Conservation (phyloP, 129 eudicot genomes). For the Rutidosis leptorrhynchoides region DNA sequence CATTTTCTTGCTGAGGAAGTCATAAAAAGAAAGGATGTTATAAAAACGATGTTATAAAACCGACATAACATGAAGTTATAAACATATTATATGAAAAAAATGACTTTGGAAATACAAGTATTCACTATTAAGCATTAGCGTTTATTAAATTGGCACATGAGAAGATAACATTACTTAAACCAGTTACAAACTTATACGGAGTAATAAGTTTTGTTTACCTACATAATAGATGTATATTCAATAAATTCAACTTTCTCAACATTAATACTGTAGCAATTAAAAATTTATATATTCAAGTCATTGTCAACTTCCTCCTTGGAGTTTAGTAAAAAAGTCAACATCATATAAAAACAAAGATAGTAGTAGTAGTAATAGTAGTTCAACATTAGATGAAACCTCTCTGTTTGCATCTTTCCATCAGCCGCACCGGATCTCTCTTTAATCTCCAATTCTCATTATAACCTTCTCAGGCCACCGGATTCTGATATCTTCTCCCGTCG, state of each 20-base stretch:
- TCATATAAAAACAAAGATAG: constrained; percentile 3
- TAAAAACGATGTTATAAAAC: no score
- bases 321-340: constrained; percentile 34
- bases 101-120: neutral
- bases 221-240: neutral
- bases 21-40: no score
- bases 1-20: no score
- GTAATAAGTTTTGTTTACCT: neutral
- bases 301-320: constrained; percentile 27
- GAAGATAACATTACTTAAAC: neutral
- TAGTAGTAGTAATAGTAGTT: no score
- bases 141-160: neutral
- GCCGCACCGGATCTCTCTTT: constrained; percentile 40
- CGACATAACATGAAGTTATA: no score
- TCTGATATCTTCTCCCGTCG: neutral
- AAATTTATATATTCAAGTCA: neutral
- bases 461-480: constrained; percentile 16
- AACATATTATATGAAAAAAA: no score
- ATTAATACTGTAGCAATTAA: neutral
- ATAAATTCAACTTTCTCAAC: neutral
- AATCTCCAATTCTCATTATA: neutral
- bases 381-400: constrained; percentile 14
- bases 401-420: constrained; percentile 17
- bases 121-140: neutral
- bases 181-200: neutral